Base-by-base conservation (phyloP, 129 eudicot genomes). In the Oenanthe sinensis region DNA sequence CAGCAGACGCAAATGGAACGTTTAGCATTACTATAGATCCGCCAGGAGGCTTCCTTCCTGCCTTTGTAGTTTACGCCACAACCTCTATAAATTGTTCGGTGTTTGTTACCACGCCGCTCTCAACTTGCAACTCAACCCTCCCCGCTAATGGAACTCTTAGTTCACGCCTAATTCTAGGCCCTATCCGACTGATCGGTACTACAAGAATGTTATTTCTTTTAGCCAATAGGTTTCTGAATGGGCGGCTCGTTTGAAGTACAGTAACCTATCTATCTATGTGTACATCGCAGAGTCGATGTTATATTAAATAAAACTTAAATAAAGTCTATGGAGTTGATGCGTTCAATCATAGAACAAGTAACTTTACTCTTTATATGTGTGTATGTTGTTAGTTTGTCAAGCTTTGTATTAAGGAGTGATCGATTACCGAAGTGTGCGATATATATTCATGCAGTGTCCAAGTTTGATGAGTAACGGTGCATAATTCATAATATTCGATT, bases 41-140 rank as follows among this genome's bases (percentile, higher is more conserved):
- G n/a, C n/a, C 58, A 16, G 58, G 58, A 50, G 58, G n/a, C n/a
- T 17, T 50, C 0, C 8, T 50, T 50, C 5, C 58, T 50, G 58
- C 58, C 2, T 6, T 50, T 0, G 8, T 50, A 50, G 16, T 17
- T 50, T 3, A 20, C n/a, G 16, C 6, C n/a, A 50, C 22, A 50
- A 50, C 58, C 58, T 42, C 84, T 2, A 75, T 79, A 14, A 77
- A 63, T 54, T 87, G 90, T 82, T 79, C 52, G 17, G 42, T 82
- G 4, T 85, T 60, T 4, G 85, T 87, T 47, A 67, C 24, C 44
- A 87, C 87, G 4, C 86, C 90, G 5, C 80, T 87, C 26, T 81
- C 84, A 14, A 55, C 85, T 30, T 87, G 90, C 82, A 81, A 84
- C 52, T 63, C 87, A 0, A 76, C 5, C 24, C 48, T 76, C 6